Evolutionary conservation across 352 stramenopile genomes (phyloP).

Genomic region (Phytopythium sindhum): DNA sequence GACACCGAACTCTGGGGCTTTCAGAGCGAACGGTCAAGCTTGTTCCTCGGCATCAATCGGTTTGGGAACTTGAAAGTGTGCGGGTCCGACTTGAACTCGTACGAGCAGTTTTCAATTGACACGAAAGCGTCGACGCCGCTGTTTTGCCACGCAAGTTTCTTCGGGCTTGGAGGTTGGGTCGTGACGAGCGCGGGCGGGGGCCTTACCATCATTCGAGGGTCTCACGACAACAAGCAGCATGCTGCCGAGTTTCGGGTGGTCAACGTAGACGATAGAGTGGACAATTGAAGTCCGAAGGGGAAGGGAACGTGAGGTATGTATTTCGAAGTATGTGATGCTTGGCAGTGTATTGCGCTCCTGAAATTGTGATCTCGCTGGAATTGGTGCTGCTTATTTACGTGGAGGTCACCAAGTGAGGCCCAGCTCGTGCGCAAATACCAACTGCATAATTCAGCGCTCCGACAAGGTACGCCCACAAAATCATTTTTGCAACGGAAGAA

Average conservation of each 20-base stretch:
- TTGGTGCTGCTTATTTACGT: too few species aligned
- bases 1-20: conserved; percentile 78
- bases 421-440: too few species aligned
- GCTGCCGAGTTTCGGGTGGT: conserved; percentile 61
- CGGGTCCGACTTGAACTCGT: conserved; percentile 58
- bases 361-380: neutral
- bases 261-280: conserved; percentile 35
- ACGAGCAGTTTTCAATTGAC: conserved; percentile 76
- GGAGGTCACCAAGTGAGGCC: too few species aligned
- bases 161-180: conserved; percentile 70
- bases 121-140: conserved; percentile 43
- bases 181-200: conserved; percentile 18
- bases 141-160: conserved; percentile 69
- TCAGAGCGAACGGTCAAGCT: conserved; percentile 60
- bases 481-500: neutral
- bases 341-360: neutral
- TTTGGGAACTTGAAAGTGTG: conserved; percentile 65
- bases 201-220: conserved; percentile 56
- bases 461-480: too few species aligned
- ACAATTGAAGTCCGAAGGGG: neutral
- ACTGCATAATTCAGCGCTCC: too few species aligned
- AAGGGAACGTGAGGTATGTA: neutral
- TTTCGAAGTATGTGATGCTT: neutral
- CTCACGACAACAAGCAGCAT: conserved; percentile 54
- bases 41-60: conserved; percentile 71